Conservation (phyloP, 495 filamentous ascomycete genomes). For the Entonaema liquescens region DNA sequence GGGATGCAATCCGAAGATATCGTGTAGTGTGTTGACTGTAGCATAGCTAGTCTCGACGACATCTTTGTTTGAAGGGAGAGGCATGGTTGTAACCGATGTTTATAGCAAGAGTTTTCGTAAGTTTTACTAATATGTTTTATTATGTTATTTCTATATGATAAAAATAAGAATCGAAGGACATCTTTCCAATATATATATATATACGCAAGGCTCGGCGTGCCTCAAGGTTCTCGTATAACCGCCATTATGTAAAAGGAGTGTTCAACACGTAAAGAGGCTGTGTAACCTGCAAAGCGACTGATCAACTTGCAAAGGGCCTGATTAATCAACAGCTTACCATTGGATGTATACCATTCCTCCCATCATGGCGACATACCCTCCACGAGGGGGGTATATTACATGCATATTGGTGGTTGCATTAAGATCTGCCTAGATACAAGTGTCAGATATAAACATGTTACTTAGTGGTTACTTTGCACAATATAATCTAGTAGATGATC, state of each 20-base stretch:
- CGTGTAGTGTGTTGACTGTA: slow-evolving; percentile 50
- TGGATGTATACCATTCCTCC: neutral
- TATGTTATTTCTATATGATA: neutral
- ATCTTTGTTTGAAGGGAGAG: slow-evolving; percentile 53
- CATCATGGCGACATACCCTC: neutral
- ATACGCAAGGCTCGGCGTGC: neutral
- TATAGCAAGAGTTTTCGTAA: neutral
- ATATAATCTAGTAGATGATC: neutral
- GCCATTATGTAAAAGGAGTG: too few relatives aligned
- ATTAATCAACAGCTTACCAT: slow-evolving; percentile 17
- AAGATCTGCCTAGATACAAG: slow-evolving; percentile 4
- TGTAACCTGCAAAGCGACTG: too few relatives aligned
- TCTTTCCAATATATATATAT: neutral
- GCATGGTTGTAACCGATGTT: slow-evolving; percentile 42
- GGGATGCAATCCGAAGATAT: slow-evolving; percentile 54
- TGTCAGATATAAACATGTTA: neutral
- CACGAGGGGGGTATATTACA: neutral
- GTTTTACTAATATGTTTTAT: neutral
- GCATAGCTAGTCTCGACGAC: slow-evolving; percentile 53
- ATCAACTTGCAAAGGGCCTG: too few relatives aligned
- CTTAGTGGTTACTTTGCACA: neutral
- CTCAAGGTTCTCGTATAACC: neutral
- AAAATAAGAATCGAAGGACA: neutral
- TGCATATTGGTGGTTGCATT: slow-evolving; percentile 8
- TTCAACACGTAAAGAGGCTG: too few relatives aligned